Evolutionary conservation across 2,329 filamentous ascomycete genomes (phyloP).

Genomic region (Penicillium sp.): DNA sequence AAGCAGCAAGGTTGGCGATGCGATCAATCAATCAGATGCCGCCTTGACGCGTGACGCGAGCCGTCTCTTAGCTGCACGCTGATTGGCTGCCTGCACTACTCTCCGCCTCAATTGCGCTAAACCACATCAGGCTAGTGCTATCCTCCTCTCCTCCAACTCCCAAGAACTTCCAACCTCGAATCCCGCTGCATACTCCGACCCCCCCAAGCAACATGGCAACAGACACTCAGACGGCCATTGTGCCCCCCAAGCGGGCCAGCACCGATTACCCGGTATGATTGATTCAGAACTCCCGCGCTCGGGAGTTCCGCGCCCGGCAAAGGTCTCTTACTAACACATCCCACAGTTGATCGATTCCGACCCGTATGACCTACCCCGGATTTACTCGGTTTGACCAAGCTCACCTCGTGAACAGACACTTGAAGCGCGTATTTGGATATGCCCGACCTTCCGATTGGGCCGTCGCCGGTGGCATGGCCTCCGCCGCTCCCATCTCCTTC

Average conservation of each 20-base stretch:
- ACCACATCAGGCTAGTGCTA: conserved; percentile 22
- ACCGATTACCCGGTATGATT: conserved; percentile 82
- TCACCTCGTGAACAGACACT: conserved; percentile 65
- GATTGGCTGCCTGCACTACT: conserved; percentile 17
- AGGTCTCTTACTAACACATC: conserved; percentile 23
- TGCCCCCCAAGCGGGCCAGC: conserved; percentile 76
- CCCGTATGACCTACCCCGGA: conserved; percentile 67
- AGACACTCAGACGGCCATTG: conserved; percentile 49
- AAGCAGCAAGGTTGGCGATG: no score
- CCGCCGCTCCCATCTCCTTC: conserved; percentile 73
- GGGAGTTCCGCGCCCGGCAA: not conserved
- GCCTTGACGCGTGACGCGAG: conserved; percentile 18
- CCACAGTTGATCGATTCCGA: conserved; percentile 96
- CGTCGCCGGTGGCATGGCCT: conserved; percentile 67
- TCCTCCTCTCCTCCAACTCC: conserved; percentile 28
- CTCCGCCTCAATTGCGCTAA: conserved; percentile 17
- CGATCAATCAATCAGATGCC: conserved; percentile 14
- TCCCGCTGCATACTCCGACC: conserved; percentile 21
- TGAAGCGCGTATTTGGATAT: conserved; percentile 87
- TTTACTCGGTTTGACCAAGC: conserved; percentile 15
- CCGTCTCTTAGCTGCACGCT: conserved; percentile 9
- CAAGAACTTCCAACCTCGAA: conserved; percentile 29
- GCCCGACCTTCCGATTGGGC: conserved; percentile 82
- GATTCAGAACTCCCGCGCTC: conserved; percentile 4
- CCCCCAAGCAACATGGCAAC: conserved; percentile 36